A percentile compares a stretch with the other conserved stretches of the same genome.
phyloP scores from a whole-genome alignment of 306 rosid genomes.

The Citrullus mucosospermus region DNA sequence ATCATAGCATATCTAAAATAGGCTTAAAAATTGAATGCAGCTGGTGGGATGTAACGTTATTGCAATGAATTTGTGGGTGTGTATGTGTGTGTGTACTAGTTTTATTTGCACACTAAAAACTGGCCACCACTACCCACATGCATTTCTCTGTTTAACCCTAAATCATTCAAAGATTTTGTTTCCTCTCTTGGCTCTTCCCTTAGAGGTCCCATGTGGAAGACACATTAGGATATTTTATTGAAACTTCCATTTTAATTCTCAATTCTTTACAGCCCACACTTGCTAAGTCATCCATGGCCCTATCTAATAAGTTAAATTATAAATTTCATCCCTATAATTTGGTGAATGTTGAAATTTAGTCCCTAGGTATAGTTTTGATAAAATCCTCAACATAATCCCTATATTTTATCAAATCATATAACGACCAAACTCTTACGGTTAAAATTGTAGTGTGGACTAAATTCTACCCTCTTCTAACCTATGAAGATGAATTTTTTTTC shows the following conservation, averaged over 20 bases:
- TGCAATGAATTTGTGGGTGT: not conserved
- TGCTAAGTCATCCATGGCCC: not conserved
- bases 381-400: no score
- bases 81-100: not conserved
- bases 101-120: not conserved
- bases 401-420: no score
- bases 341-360: no score
- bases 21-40: not conserved
- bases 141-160: not conserved
- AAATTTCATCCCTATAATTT: no score
- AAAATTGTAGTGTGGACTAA: no score
- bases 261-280: not conserved
- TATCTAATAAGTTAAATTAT: no score
- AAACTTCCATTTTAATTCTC: not conserved
- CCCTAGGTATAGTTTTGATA: no score
- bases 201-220: not conserved
- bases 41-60: slow-evolving; percentile 1
- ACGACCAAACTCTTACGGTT: no score
- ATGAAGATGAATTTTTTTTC: no score
- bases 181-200: not conserved
- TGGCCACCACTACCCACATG: slow-evolving; percentile 6
- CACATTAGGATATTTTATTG: not conserved
- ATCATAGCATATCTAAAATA: not conserved
- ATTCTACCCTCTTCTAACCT: no score
- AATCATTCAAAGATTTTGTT: slow-evolving; percentile 5